Base-by-base conservation (phyloP, 2,329 filamentous ascomycete species). In the Camillea tinctor region DNA sequence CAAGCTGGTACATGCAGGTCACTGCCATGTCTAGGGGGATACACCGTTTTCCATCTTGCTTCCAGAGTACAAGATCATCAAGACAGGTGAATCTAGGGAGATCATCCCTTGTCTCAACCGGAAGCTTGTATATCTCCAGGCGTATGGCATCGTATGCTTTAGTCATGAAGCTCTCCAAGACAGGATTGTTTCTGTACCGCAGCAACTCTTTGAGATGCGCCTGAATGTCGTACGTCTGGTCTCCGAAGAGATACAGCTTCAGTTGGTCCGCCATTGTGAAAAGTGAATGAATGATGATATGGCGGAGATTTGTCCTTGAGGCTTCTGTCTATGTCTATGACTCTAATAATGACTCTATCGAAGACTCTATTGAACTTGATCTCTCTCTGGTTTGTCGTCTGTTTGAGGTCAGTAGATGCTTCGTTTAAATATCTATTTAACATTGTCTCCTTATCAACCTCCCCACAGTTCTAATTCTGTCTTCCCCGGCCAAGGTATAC, bases 21-120 rank as follows among this genome's bases (percentile, higher is more conserved):
- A 68, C 36, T 11, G 68, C 65, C 64, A 65, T 69, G 21, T 68
- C 67, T 7, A 70, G 50, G 9, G 67, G 50, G 15, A 69, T 52
- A 21, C 65, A 68, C 6, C 61, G 60, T 26, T 57, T 58, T 2
- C 56, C 60, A 44, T 49, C 58, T 5, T 59, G 58, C n/a, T 64
- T 63, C 62, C 59, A 68, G 19, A 67, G 24, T 26, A 68, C 21
- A n/a, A 68, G 36, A 19, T 68, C 66, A n/a, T 68, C 60, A 13
- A 64, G 21, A 21, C 61, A 62, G 8, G 65, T 67, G 30, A 68
- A 66, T 8, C 66, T 58, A 19, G 66, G 66, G 8, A 67, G 62
- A 22, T 60, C 52, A 9, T 65, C 57, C 49, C 64, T 58, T 6
- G 59, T 54, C 22, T 65, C 53, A 7, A 49, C 4, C 2, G 66